phyloP scores from a whole-genome alignment of 805 yeast genomes.

The Ogataea glucozyma region DNA sequence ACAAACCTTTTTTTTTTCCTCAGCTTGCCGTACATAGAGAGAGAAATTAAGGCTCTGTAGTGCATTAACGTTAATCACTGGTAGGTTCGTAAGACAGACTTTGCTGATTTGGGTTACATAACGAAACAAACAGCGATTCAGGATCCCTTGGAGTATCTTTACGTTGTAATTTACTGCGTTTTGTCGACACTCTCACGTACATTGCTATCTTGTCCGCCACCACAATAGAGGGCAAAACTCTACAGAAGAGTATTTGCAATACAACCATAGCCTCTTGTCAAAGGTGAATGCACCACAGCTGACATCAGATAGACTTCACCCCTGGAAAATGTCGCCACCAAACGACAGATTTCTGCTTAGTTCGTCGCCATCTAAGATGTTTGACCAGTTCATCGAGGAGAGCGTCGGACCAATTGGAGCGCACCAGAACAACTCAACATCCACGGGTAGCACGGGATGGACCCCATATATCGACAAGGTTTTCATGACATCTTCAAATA shows the following conservation, averaged over 20 bases:
- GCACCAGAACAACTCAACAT: constrained; percentile 11
- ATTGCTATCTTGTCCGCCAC: constrained; percentile 3
- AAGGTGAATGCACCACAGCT: constrained; percentile 2
- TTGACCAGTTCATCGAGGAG: constrained; percentile 28
- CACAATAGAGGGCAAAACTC: not conserved
- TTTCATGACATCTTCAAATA: constrained; percentile 12
- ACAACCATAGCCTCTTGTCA: not conserved
- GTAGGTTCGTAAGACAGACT: no score
- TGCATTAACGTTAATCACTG: no score
- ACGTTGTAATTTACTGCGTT: no score
- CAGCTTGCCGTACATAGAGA: not conserved
- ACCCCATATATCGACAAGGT: constrained; percentile 32
- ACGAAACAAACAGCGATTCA: no score
- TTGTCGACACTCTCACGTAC: no score
- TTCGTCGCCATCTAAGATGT: constrained; percentile 34
- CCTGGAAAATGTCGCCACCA: constrained; percentile 23
- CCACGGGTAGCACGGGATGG: constrained; percentile 25
- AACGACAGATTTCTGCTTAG: constrained; percentile 24
- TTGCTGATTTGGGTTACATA: no score
- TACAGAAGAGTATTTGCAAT: not conserved
- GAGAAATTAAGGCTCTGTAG: constrained; percentile 1
- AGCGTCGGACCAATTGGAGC: constrained; percentile 9
- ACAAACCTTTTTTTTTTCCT: constrained; percentile 8
- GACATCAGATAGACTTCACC: no score
- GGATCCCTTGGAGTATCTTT: no score